Evolutionary conservation across 768 basidiomycete genomes (phyloP).

Genomic region (Leccinum olivaceopallidum): DNA sequence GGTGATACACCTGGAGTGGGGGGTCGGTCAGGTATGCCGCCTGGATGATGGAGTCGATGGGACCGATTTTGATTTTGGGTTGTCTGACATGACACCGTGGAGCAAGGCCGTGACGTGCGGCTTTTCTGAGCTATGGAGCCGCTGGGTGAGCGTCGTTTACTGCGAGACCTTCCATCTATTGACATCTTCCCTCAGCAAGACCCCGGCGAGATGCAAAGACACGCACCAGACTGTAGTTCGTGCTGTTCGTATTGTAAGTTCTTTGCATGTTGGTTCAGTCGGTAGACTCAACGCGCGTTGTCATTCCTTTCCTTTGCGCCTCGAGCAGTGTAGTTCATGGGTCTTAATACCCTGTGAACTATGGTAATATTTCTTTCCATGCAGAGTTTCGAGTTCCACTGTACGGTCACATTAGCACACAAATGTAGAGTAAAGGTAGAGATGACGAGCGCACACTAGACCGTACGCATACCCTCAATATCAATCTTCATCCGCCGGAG

Average conservation of each 20-base stretch:
- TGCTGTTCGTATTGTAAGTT: constrained; percentile 37
- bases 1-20: constrained; percentile 40
- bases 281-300: no score
- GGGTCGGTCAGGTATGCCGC: constrained; percentile 19
- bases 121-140: constrained; percentile 81
- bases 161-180: constrained; percentile 63
- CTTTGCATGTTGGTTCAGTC: no score
- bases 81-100: constrained; percentile 58
- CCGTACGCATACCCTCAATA: no score
- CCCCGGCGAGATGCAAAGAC: constrained; percentile 33
- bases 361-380: no score
- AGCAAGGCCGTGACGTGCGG: constrained; percentile 66
- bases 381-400: no score
- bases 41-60: constrained; percentile 57
- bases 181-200: constrained; percentile 53
- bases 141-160: constrained; percentile 79
- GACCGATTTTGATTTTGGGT: constrained; percentile 55
- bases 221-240: constrained; percentile 59
- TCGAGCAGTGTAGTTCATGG: no score
- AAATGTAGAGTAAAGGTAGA: no score
- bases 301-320: no score
- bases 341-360: no score
- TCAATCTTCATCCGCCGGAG: constrained; percentile 1
- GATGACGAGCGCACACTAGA: no score
- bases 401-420: no score